Evolutionary conservation across 768 basidiomycete genomes (phyloP), one percentile per base, ranked within the genome.

Genomic region (Termitomyces sp.): DNA sequence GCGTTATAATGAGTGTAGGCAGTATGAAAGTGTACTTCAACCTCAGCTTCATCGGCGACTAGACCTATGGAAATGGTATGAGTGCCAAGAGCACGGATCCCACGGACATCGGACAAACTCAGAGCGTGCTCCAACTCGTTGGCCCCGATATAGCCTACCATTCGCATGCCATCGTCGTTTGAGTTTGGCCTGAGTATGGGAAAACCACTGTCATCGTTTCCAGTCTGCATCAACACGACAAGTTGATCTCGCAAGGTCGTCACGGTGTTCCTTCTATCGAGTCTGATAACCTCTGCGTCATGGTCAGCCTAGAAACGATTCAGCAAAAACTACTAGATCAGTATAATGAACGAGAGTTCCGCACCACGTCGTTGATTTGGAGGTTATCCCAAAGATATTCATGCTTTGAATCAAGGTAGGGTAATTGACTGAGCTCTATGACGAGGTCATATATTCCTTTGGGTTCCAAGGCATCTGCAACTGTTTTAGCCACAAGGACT

Each of bases 381-480:
- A 85, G 75, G 34, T 77, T 77, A 0, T 88, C 92, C 92, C 94
- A 98, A 24, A 90, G 72, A 67, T 96, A 92, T 65, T 94, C 88
- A 61, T 88, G 86, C 71, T 96, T 98, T 46, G 85, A 76, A 68
- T 98, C 93, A 59, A 99, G 82, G 69, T 93, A 98, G 0, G 97
- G 97, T 12, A 98, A 80, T 68, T 95, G 87, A 43, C 84, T 84
- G 27, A 98, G 79, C 77, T 94, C 92, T 55, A 98, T 98, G 57
- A 93, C 93, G 37, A 98, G 82, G 70, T 99, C 97, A 67, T 98
- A 99, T 55, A 99, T 98, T 9, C 94, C 94, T 67, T 94, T 93
- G 2, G 91, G 91, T 68, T 95, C 90, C 56, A 97, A 69, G 1
- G 86, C 85, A 68, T 95, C 93, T 8, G 92, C 93, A 0, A 92